These are phyloP conservation scores for Pythium rishiriense DNA, from an alignment of 352 stramenopile species.

Conservation along the genomic window DNA sequence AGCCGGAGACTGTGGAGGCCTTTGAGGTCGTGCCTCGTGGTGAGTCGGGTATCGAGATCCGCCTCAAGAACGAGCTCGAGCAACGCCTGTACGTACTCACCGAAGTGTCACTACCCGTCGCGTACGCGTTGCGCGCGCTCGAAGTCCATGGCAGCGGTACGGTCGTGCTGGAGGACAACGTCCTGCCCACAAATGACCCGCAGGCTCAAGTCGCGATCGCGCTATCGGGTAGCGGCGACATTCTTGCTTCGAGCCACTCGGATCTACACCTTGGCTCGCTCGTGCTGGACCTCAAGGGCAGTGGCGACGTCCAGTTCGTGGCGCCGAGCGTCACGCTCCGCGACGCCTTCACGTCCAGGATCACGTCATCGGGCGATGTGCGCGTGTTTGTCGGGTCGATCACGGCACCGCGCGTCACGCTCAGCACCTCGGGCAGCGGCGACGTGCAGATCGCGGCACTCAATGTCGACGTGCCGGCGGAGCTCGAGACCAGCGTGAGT, in stretches of 20 bases:
- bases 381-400: constrained; percentile 22
- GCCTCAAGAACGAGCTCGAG: neutral
- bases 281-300: constrained; percentile 27
- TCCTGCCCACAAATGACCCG: constrained; percentile 24
- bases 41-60: constrained; percentile 24
- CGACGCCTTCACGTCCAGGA: constrained; percentile 5
- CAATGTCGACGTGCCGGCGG: neutral
- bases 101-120: constrained; percentile 30
- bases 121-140: constrained; percentile 19
- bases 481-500: neutral
- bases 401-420: constrained; percentile 2
- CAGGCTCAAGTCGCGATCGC: constrained; percentile 20
- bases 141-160: constrained; percentile 7
- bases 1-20: constrained; percentile 11
- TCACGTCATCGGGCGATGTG: constrained; percentile 24
- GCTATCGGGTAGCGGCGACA: constrained; percentile 25
- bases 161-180: constrained; percentile 32
- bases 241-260: constrained; percentile 21
- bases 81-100: constrained; percentile 27
- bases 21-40: constrained; percentile 19
- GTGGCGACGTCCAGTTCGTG: constrained; percentile 34
- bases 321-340: constrained; percentile 14
- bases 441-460: constrained; percentile 27
- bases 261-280: constrained; percentile 29
- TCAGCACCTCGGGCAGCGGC: constrained; percentile 26